Conservation (phyloP, 148 eudicot species). For the Talinum fruticosum region DNA sequence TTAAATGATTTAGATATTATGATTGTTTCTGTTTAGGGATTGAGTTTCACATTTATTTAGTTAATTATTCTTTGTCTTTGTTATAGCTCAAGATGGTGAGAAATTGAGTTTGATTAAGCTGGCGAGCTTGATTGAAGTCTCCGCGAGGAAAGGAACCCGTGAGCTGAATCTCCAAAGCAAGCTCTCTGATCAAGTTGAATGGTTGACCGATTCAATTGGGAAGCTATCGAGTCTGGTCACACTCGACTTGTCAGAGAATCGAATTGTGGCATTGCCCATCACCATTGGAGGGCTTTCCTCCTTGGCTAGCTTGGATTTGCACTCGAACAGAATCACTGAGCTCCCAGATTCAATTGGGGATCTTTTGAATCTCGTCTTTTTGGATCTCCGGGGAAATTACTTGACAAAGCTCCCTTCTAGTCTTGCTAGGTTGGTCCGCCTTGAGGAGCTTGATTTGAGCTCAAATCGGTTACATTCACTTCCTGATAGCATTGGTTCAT, state of each 20-base stretch:
- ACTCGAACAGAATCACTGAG: conserved; percentile 50
- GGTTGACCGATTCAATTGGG: conserved; percentile 91
- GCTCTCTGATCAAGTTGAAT: conserved; percentile 69
- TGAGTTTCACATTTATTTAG: neutral
- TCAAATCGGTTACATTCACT: conserved; percentile 51
- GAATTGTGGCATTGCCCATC: conserved; percentile 49
- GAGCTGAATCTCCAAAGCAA: conserved; percentile 56
- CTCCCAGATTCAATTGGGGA: conserved; percentile 79
- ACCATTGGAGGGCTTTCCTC: conserved; percentile 71
- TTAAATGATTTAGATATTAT: neutral
- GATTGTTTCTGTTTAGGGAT: neutral
- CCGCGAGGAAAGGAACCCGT: conserved; percentile 59
- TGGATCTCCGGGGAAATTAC: conserved; percentile 65
- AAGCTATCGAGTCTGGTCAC: conserved; percentile 58
- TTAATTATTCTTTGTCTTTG: neutral
- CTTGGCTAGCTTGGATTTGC: conserved; percentile 62
- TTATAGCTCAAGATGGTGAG: conserved; percentile 64
- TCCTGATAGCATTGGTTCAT: conserved; percentile 65
- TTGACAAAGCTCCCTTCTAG: conserved; percentile 51
- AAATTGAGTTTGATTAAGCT: conserved; percentile 79
- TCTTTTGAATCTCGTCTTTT: conserved; percentile 54
- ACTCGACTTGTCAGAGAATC: conserved; percentile 77
- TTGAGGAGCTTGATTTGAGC: conserved; percentile 82
- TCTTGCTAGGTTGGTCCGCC: conserved; percentile 50
- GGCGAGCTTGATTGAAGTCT: conserved; percentile 75